Base-by-base conservation (phyloP, 139 green algal species). In the Micromonas pusilla region DNA sequence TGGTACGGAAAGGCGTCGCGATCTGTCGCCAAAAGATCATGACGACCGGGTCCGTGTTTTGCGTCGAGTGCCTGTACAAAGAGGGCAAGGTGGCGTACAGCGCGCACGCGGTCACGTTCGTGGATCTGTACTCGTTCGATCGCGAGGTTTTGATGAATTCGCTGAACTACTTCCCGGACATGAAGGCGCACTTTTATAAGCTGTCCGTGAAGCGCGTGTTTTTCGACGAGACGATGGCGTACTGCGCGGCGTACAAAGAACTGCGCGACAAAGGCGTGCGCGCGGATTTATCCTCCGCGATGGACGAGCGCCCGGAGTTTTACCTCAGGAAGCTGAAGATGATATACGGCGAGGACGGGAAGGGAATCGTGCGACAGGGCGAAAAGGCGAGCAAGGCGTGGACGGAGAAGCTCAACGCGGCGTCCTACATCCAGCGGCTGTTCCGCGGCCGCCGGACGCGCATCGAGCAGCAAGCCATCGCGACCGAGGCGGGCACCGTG, bases 1-100 rank as follows among this genome's bases (percentile, higher is more conserved):
- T 80, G 23, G 64, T 80, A 19, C 53, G 63, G 38, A 72, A 64
- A 73, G 74, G 74, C 1, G 34, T 80, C 30, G 20, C 64, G 1
- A 37, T 28, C 23, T 53, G 20, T 16, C 21, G 33, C 1, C n/a
- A 37, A 1, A n/a, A 26, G 21, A 73, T 80, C n/a, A n/a, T 78
- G 21, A 74, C 67, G 21, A 53, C 67, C 19, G 67, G 67, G 19
- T 9, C 67, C 2, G 52, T 70, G 25, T 67, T 54, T 1, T n/a
- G 72, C 2, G n/a, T 62, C 21, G 52, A 78, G 13, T 53, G n/a
- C 37, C 2, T 67, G 1, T 70, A 37, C 70, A 53, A 73, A 13
- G 26, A 72, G 28, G 45, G 45, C 45, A 57, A 57, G 45, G 45
- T 72, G 26, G 4, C 21, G 13, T 72, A 72, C 65, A 23, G 4